Evolutionary conservation across 805 yeast species (phyloP).

Genomic region (Yarrowia alimentaria): DNA sequence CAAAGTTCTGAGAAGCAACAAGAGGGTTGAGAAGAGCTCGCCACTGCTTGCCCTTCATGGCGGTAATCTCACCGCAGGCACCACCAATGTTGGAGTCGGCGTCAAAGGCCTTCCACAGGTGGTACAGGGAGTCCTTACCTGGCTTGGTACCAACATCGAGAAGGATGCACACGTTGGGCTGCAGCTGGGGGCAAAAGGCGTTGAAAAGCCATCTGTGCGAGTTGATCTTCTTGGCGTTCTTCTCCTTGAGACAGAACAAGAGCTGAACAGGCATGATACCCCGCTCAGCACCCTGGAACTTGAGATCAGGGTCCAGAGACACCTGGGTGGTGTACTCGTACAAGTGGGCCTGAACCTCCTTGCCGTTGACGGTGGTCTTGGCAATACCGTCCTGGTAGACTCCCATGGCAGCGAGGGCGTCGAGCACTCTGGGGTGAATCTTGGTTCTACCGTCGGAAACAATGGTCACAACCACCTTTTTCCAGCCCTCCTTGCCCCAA

Average conservation of each 20-base stretch:
- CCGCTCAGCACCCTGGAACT: constrained; percentile 85
- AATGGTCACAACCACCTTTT: constrained; percentile 86
- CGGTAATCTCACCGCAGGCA: constrained; percentile 96
- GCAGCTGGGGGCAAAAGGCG: constrained; percentile 86
- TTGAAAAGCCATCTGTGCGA: constrained; percentile 98
- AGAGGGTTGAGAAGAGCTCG: constrained; percentile 78
- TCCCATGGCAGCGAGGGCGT: constrained; percentile 90
- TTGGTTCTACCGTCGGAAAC: constrained; percentile 94
- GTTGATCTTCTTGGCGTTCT: constrained; percentile 88
- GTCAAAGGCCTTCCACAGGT: constrained; percentile 97
- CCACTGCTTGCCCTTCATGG: constrained; percentile 92
- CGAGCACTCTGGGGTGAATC: constrained; percentile 78
- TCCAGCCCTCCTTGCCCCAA: constrained; percentile 98
- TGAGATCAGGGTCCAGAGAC: constrained; percentile 82
- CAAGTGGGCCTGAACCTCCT: constrained; percentile 87
- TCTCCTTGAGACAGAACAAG: constrained; percentile 87
- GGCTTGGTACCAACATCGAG: constrained; percentile 98
- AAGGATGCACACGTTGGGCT: constrained; percentile 85
- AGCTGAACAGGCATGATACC: constrained; percentile 94
- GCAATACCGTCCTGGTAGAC: constrained; percentile 97
- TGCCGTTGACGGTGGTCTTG: constrained; percentile 86
- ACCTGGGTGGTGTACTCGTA: constrained; percentile 97
- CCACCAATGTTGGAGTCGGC: constrained; percentile 96
- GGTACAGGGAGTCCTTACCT: constrained; percentile 82
- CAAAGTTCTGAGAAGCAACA: constrained; percentile 95